These are phyloP conservation scores for Termitomyces sp. DNA, from an alignment of 1,284 basidiomycete species.

Conservation along the genomic window DNA sequence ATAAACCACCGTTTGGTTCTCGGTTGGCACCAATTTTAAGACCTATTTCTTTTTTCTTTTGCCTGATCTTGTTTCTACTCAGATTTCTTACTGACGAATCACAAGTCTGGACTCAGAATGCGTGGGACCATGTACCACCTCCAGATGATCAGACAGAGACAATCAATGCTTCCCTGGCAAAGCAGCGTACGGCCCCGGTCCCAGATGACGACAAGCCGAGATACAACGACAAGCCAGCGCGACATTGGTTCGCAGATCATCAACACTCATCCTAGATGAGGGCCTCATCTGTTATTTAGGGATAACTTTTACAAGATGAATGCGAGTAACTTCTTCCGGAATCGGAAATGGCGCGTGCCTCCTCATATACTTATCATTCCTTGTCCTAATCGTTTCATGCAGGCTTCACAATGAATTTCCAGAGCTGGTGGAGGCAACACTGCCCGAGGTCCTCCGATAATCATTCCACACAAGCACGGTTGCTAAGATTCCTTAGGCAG, in stretches of 20 bases:
- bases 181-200: constrained; percentile 68
- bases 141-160: constrained; percentile 71
- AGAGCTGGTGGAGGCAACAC: constrained; percentile 69
- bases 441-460: constrained; percentile 50
- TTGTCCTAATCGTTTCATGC: not conserved
- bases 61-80: not conserved
- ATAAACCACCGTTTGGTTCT: constrained; percentile 68
- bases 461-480: constrained; percentile 4
- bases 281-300: constrained; percentile 43
- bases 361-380: constrained; percentile 1
- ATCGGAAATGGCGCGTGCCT: constrained; percentile 73
- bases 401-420: constrained; percentile 93
- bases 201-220: constrained; percentile 58
- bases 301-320: constrained; percentile 88
- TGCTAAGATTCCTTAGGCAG: constrained; percentile 50
- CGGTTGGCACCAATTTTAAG: constrained; percentile 35
- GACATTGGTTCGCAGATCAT: constrained; percentile 49
- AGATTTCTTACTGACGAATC: constrained; percentile 61
- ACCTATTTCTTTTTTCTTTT: not conserved
- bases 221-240: constrained; percentile 72
- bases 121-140: constrained; percentile 87
- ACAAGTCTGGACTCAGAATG: constrained; percentile 73
- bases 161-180: constrained; percentile 63
- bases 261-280: not conserved
- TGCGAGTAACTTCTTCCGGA: constrained; percentile 84